Evolutionary conservation across 192 early-diverging fungal species (phyloP), one percentile per base, ranked within the genome.

Genomic region (Coemansia sp.): DNA sequence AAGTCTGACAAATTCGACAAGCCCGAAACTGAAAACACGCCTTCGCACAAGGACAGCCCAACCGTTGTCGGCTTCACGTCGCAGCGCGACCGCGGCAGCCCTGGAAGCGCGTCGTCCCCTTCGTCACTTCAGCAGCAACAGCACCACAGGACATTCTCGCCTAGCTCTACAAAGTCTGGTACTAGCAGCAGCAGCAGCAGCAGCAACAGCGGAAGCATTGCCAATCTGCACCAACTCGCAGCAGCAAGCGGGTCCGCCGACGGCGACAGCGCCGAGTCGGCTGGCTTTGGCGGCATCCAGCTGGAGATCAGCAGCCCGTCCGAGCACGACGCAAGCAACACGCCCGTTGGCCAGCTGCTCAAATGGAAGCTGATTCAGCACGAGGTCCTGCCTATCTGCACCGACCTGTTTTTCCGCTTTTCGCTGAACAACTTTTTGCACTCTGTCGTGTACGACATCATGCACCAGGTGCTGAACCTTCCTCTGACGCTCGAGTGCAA

Each of bases 341-440:
- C 74, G 63, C 69, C 89, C 5, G 87, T 89, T 13, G 90, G 90
- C 6, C 89, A 92, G 66, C 82, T 88, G 61, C 77, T 90, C 51
- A 90, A 90, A 62, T 75, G 79, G 61, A 83, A 87, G 55, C 83
- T 90, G 29, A 84, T 90, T 19, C 78, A 87, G 55, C 81, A 87
- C 71, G 67, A 68, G 27, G 86, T 89, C 23, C 62, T 92, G 56
- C 85, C 87, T 1, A 79, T 81, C 4, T 87, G 86, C 63, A 68
- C 86, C 65, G 86, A 91, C 64, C 74, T 99, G 54, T 98, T 99
- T 66, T 99, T 98, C 82, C 74, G 83, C 32, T 95, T 93, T 66
- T 88, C 90, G 34, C 97, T 96, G 89, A 99, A 99, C 81, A 99
- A 99, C 83, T 95, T 99, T 74, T 70, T 99, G 64, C 97, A 99